phyloP scores from a whole-genome alignment of 257 asterid species.

The Nicotiana benthamiana region DNA sequence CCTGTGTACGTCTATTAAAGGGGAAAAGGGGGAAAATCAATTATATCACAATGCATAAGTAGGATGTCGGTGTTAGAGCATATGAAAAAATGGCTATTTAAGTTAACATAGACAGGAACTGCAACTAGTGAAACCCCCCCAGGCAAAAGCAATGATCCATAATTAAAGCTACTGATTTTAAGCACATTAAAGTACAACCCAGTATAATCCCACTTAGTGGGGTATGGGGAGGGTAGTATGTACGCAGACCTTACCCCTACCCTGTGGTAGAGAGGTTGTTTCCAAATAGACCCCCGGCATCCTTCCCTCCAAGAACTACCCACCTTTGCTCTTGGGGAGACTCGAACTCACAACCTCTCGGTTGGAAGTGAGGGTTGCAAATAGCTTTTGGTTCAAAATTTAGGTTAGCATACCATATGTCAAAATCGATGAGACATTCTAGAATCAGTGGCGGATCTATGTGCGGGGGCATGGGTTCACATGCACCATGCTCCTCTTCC shows the following conservation, averaged over 20 bases:
- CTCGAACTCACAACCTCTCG: too few relatives aligned
- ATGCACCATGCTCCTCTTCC: too few relatives aligned
- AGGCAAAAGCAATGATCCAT: background rate
- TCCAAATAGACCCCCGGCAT: too few relatives aligned
- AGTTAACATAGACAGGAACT: background rate
- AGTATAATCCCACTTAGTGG: too few relatives aligned
- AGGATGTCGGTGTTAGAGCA: background rate
- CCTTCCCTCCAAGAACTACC: too few relatives aligned
- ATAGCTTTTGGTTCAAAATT: background rate
- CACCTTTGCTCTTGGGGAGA: too few relatives aligned
- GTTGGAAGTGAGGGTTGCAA: too few relatives aligned
- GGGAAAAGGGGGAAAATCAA: conserved; percentile 15
- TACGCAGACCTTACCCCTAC: too few relatives aligned
- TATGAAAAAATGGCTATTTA: background rate
- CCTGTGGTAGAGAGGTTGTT: too few relatives aligned
- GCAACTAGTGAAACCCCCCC: background rate
- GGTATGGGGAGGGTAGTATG: too few relatives aligned
- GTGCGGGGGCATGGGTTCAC: too few relatives aligned
- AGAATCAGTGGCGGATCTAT: background rate
- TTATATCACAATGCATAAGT: background rate
- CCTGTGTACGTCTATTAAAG: conserved; percentile 83
- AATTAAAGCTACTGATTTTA: background rate
- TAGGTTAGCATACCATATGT: background rate
- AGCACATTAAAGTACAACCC: too few relatives aligned
- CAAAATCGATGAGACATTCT: background rate